Percentiles rank a stretch among this genome's conserved stretches.
These are phyloP conservation scores for Pinus tabuliformis DNA, from an alignment of 75 land plant species.

Conservation along the genomic window DNA sequence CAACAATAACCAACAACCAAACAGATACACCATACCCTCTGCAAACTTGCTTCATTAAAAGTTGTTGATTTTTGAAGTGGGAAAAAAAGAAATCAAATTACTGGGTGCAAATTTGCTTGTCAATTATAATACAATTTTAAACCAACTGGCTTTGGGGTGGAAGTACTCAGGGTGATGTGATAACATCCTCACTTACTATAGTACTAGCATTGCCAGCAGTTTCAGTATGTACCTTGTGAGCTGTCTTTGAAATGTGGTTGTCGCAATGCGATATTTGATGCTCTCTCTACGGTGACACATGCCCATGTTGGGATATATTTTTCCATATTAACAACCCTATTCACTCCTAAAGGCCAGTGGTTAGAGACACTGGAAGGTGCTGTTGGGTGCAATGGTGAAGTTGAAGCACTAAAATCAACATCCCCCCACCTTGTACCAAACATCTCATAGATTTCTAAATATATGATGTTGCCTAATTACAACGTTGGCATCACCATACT, in stretches of 20 bases:
- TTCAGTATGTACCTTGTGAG: too few species aligned
- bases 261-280: too few species aligned
- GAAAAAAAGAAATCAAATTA: not conserved
- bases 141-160: not conserved
- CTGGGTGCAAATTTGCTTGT: not conserved
- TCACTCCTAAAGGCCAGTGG: not conserved
- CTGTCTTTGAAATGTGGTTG: too few species aligned
- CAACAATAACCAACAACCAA: not conserved
- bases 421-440: slow-evolving; percentile 51
- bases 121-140: slow-evolving; percentile 1
- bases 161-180: too few species aligned
- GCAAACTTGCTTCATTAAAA: not conserved
- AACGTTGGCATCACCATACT: slow-evolving; percentile 70
- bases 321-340: too few species aligned
- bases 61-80: not conserved
- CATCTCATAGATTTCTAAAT: slow-evolving; percentile 67
- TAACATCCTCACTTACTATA: too few species aligned
- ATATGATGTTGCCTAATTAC: slow-evolving; percentile 61
- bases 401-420: slow-evolving; percentile 12
- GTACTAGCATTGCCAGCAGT: too few species aligned
- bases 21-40: not conserved
- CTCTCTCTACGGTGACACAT: too few species aligned
- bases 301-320: too few species aligned
- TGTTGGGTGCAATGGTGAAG: slow-evolving; percentile 21
- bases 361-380: not conserved